Percentiles rank a stretch among this genome's conserved stretches.
Conservation (phyloP, 768 basidiomycete species). For the Favolaschia claudopus region DNA sequence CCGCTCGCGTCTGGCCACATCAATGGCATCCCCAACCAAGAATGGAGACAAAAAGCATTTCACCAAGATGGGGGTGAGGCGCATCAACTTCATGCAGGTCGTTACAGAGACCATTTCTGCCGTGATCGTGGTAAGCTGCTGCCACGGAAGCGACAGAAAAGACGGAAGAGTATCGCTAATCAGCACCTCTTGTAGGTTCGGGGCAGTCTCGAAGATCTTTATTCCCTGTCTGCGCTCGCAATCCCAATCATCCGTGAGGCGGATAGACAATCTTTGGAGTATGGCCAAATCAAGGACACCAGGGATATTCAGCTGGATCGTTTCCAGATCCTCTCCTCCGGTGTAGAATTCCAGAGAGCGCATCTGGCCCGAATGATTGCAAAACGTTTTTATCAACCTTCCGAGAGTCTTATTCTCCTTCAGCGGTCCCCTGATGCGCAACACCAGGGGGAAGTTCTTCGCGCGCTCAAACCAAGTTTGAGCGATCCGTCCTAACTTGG, state of each 20-base stretch:
- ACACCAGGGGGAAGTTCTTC: neutral
- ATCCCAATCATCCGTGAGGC: neutral
- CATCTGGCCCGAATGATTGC: neutral
- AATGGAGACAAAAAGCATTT: neutral
- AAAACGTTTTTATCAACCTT: neutral
- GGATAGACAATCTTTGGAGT: neutral
- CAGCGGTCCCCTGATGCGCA: neutral
- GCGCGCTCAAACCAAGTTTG: neutral
- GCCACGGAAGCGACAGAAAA: conserved; percentile 3
- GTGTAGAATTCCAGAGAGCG: neutral
- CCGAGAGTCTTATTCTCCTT: neutral
- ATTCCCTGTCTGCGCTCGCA: neutral
- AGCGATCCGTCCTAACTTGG: neutral
- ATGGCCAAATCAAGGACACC: neutral
- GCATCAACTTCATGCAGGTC: neutral
- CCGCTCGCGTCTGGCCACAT: neutral
- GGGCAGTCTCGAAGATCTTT: neutral
- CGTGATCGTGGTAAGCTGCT: conserved; percentile 14
- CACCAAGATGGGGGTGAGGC: neutral
- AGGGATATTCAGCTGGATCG: neutral
- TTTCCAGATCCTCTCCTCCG: neutral
- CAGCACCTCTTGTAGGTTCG: neutral
- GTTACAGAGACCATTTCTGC: neutral
- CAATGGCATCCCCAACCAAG: neutral
- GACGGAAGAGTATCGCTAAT: neutral